Conservation (phyloP, 2,329 filamentous ascomycete genomes). For the Phoma sp. region DNA sequence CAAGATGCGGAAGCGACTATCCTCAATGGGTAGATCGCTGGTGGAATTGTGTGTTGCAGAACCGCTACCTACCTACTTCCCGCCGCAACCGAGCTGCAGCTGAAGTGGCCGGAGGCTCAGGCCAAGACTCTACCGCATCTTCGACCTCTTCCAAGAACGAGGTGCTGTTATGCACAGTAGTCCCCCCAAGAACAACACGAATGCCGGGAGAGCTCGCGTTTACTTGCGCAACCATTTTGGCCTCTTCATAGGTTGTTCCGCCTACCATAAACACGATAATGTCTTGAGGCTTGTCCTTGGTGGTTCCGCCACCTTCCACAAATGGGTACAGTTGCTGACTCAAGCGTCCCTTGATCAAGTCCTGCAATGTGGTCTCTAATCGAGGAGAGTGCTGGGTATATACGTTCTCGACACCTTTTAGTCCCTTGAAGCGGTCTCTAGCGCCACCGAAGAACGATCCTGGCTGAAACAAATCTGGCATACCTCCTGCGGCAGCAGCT, state of each 20-base stretch:
- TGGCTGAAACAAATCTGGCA: constrained; percentile 91
- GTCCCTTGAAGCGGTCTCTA: constrained; percentile 85
- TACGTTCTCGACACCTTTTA: constrained; percentile 98
- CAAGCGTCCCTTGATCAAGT: constrained; percentile 88
- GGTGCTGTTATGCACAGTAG: constrained; percentile 83
- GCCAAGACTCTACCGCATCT: constrained; percentile 86
- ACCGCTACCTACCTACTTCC: constrained; percentile 60
- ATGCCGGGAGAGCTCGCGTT: constrained; percentile 91
- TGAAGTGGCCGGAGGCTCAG: constrained; percentile 62
- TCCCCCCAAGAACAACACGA: constrained; percentile 87
- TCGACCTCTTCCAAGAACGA: constrained; percentile 92
- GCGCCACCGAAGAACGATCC: constrained; percentile 87
- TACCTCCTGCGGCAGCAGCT: constrained; percentile 72
- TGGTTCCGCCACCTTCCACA: constrained; percentile 84
- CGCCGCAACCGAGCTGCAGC: constrained; percentile 67
- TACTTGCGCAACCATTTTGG: constrained; percentile 92
- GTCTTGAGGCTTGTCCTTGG: constrained; percentile 94
- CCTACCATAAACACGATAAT: constrained; percentile 94
- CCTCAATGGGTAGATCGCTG: background rate
- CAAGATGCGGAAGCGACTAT: background rate
- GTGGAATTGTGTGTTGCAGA: background rate
- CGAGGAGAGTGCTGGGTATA: constrained; percentile 96
- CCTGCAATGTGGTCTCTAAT: constrained; percentile 85
- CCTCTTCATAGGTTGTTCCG: constrained; percentile 94
- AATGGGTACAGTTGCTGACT: constrained; percentile 91